Conservation (phyloP, 129 eudicot genomes). For the Lactuca sativa region DNA sequence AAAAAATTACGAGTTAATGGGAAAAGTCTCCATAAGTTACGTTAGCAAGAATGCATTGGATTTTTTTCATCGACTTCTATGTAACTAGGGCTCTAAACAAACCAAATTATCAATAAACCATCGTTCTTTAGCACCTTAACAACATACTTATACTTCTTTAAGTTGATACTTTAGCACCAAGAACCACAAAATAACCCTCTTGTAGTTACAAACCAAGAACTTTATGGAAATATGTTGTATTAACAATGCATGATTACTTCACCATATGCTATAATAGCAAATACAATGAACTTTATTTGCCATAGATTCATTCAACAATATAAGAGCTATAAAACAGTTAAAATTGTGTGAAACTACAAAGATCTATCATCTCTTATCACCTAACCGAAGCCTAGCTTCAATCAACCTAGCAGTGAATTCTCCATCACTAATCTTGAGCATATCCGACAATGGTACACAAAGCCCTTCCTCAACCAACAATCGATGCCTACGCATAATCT, state of each 20-base stretch:
- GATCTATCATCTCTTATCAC: constrained; percentile 31
- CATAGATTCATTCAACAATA: constrained; percentile 8
- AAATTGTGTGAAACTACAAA: constrained; percentile 2
- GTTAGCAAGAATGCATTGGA: no score
- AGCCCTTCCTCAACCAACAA: constrained; percentile 53
- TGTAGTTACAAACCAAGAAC: neutral
- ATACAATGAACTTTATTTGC: constrained; percentile 1
- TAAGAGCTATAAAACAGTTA: neutral
- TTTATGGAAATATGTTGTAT: neutral
- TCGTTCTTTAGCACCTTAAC: no score
- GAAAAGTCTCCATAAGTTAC: no score
- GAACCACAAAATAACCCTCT: no score
- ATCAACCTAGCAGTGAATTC: constrained; percentile 65
- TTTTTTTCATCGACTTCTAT: no score
- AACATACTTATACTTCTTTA: no score
- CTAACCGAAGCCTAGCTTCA: constrained; percentile 51
- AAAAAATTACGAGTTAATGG: no score
- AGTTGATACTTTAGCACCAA: no score
- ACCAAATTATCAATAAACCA: no score
- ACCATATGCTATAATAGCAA: constrained; percentile 12
- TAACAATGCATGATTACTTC: neutral
- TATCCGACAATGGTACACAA: constrained; percentile 50
- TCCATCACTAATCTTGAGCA: constrained; percentile 83
- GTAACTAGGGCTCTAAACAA: no score
- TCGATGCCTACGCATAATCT: constrained; percentile 65